Evolutionary conservation across 2,329 filamentous ascomycete species (phyloP).

Genomic region (Scedosporium apiospermum): DNA sequence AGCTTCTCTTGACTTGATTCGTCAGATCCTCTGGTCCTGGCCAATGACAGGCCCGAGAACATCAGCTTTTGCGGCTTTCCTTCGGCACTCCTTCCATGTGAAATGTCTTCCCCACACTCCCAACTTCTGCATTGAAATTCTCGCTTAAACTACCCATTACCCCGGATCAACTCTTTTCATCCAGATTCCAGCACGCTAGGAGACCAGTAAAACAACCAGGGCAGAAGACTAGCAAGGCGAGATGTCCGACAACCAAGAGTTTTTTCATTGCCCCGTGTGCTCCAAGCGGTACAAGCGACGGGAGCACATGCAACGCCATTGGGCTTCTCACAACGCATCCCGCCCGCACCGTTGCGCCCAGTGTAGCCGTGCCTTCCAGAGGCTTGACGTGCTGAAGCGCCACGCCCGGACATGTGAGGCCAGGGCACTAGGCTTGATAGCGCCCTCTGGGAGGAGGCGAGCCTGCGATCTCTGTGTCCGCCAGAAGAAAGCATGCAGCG

Average conservation of each 20-base stretch:
- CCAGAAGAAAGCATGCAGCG: slow-evolving; percentile 72
- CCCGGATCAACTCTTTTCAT: too few species aligned
- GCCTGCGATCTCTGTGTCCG: slow-evolving; percentile 47
- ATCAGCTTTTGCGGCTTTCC: too few species aligned
- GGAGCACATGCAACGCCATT: slow-evolving; percentile 26
- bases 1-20: too few species aligned
- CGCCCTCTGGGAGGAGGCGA: slow-evolving; percentile 14
- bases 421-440: slow-evolving; percentile 2
- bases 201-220: too few species aligned
- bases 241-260: slow-evolving; percentile 3
- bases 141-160: too few species aligned
- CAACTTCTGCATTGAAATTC: too few species aligned
- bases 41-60: too few species aligned
- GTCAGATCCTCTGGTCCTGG: too few species aligned
- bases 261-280: slow-evolving; percentile 21
- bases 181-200: too few species aligned
- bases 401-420: slow-evolving; percentile 23
- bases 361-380: slow-evolving; percentile 23
- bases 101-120: too few species aligned
- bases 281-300: slow-evolving; percentile 24
- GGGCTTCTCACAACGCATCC: slow-evolving; percentile 19
- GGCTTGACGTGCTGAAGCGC: slow-evolving; percentile 25
- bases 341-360: slow-evolving; percentile 21
- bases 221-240: not conserved
- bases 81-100: too few species aligned